These are phyloP conservation scores for Xenoacremonium recifei DNA, from an alignment of 2,329 filamentous ascomycete genomes.

Conservation along the genomic window DNA sequence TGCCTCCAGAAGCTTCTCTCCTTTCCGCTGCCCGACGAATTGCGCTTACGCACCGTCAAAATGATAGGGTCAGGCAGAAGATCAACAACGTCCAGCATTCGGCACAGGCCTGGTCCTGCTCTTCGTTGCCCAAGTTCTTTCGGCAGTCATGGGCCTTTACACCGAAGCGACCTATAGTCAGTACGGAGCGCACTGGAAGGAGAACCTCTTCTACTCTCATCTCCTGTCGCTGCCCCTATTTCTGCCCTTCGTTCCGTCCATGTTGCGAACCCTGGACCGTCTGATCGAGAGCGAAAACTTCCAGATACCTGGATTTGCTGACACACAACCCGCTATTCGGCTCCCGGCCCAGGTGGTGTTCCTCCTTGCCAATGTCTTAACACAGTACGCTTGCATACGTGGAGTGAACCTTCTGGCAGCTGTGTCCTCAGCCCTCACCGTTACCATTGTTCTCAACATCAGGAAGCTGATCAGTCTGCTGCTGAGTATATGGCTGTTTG, in stretches of 20 bases:
- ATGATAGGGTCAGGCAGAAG: constrained; percentile 17
- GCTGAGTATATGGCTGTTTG: constrained; percentile 91
- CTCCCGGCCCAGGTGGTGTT: constrained; percentile 68
- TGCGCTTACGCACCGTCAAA: constrained; percentile 15
- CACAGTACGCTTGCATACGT: constrained; percentile 92
- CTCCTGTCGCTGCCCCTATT: constrained; percentile 75
- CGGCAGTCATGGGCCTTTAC: constrained; percentile 92
- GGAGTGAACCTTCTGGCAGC: constrained; percentile 94
- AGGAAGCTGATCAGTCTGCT: constrained; percentile 89
- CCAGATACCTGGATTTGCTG: constrained; percentile 17
- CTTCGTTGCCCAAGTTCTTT: constrained; percentile 83
- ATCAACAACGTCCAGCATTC: too few relatives aligned
- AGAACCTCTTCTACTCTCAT: constrained; percentile 93
- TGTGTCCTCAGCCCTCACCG: constrained; percentile 84
- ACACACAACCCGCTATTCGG: constrained; percentile 43
- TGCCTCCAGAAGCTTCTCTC: constrained; percentile 2
- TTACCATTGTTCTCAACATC: constrained; percentile 95
- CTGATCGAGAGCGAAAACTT: constrained; percentile 65
- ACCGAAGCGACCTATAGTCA: constrained; percentile 85
- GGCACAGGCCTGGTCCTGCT: constrained; percentile 75
- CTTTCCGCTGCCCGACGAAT: neutral
- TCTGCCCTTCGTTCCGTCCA: constrained; percentile 65
- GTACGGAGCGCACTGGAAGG: constrained; percentile 89
- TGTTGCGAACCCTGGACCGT: constrained; percentile 61
- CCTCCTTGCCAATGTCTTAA: constrained; percentile 75